These are phyloP conservation scores for Epichloe bromicola DNA, from an alignment of 2,329 filamentous ascomycete species.

Conservation along the genomic window DNA sequence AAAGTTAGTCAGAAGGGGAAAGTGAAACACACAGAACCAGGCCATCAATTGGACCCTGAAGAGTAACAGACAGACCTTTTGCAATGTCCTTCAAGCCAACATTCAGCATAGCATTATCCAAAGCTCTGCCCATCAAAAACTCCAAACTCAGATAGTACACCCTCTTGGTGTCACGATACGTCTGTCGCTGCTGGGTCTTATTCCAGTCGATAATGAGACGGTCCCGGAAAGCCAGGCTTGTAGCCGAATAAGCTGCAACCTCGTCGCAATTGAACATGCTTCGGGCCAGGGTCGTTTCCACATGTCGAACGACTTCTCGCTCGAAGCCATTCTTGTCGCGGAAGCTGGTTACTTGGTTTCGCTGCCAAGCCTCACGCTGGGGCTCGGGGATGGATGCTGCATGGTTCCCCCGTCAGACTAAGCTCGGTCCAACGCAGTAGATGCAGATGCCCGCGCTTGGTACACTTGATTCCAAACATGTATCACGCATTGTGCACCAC, in stretches of 20 bases:
- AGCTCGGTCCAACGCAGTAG: background rate
- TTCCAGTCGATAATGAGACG: constrained; percentile 94
- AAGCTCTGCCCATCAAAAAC: constrained; percentile 89
- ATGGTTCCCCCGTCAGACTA: background rate
- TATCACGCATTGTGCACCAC: background rate
- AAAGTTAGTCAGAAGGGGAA: background rate
- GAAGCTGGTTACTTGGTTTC: constrained; percentile 54
- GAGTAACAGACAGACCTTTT: constrained; percentile 41
- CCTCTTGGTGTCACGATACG: constrained; percentile 78
- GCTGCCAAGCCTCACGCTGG: constrained; percentile 68
- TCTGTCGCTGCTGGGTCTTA: constrained; percentile 93
- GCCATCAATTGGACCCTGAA: background rate
- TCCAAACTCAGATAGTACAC: constrained; percentile 96
- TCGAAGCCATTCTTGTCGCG: constrained; percentile 71
- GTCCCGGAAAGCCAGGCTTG: constrained; percentile 84
- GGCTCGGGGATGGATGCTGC: constrained; percentile 72
- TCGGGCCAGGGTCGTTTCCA: constrained; percentile 90
- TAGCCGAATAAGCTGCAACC: constrained; percentile 79
- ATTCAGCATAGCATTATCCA: constrained; percentile 99
- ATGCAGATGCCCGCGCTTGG: background rate
- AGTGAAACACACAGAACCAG: background rate
- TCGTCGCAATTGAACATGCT: constrained; percentile 99
- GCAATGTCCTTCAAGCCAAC: constrained; percentile 77
- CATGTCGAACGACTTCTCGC: constrained; percentile 78
- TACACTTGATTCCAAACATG: background rate